These are phyloP conservation scores for Magnaporthales sp. DNA, from an alignment of 2,329 filamentous ascomycete species.

Conservation along the genomic window DNA sequence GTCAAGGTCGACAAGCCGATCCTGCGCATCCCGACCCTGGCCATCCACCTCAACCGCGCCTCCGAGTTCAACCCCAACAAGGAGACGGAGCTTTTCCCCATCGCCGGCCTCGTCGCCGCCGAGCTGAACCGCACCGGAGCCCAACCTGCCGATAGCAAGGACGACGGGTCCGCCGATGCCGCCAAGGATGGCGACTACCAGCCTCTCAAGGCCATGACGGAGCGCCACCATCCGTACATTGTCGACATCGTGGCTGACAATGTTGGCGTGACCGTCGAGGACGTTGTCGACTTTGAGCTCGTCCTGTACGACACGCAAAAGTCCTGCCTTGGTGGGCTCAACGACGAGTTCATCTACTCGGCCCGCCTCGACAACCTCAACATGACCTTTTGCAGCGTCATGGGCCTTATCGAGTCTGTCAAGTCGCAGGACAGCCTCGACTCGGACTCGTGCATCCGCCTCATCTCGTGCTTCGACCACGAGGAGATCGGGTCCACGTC, in stretches of 20 bases:
- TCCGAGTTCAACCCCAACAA: slow-evolving; percentile 91
- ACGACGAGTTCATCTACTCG: slow-evolving; percentile 93
- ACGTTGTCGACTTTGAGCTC: slow-evolving; percentile 89
- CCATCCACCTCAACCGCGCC: slow-evolving; percentile 85
- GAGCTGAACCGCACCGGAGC: slow-evolving; percentile 73
- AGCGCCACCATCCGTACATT: slow-evolving; percentile 84
- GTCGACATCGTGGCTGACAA: slow-evolving; percentile 78
- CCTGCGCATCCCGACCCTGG: slow-evolving; percentile 83
- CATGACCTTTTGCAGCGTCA: slow-evolving; percentile 90
- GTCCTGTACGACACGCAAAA: slow-evolving; percentile 96
- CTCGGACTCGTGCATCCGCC: slow-evolving; percentile 58
- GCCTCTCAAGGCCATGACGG: slow-evolving; percentile 66
- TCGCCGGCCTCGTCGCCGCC: slow-evolving; percentile 76
- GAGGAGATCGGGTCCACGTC: slow-evolving; percentile 93
- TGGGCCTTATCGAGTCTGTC: slow-evolving; percentile 76
- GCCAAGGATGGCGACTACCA: slow-evolving; percentile 48
- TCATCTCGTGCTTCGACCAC: slow-evolving; percentile 95
- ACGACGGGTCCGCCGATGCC: slow-evolving; percentile 32
- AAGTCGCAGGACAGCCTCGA: slow-evolving; percentile 59
- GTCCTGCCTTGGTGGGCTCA: slow-evolving; percentile 77
- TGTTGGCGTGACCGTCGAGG: slow-evolving; percentile 58
- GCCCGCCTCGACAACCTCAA: slow-evolving; percentile 91
- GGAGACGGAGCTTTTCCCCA: slow-evolving; percentile 91
- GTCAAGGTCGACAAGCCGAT: slow-evolving; percentile 88
- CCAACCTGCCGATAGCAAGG: slow-evolving; percentile 27